Percentiles rank a stretch among this genome's conserved stretches.
Conservation (phyloP, 2,329 filamentous ascomycete genomes). For the Pseudocercospora pini-densiflorae region DNA sequence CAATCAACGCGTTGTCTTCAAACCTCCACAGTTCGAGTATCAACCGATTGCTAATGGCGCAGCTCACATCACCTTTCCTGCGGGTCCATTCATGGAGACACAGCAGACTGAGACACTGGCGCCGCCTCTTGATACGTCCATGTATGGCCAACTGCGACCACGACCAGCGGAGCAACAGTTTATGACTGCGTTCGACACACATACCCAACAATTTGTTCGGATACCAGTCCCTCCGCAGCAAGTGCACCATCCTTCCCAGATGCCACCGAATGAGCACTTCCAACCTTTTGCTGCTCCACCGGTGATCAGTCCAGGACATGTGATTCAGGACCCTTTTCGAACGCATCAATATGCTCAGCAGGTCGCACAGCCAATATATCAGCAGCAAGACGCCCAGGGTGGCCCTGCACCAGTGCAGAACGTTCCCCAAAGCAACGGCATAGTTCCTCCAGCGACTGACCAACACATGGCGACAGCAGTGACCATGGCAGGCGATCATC, state of each 20-base stretch:
- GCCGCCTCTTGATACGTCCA: constrained; percentile 12
- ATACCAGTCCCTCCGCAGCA: constrained; percentile 20
- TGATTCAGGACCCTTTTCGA: constrained; percentile 13
- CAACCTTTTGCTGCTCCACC: neutral
- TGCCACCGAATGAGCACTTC: constrained; percentile 12
- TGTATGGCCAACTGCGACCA: constrained; percentile 22
- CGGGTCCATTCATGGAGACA: constrained; percentile 24
- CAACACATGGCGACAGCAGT: neutral
- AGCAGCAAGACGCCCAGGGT: neutral
- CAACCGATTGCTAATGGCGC: constrained; percentile 51
- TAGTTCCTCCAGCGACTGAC: neutral
- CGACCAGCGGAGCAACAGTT: constrained; percentile 19
- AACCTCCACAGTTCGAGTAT: constrained; percentile 68
- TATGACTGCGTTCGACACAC: constrained; percentile 17
- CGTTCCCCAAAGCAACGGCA: neutral
- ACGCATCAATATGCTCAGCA: constrained; percentile 7
- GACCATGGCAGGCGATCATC: neutral
- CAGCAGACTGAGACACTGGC: neutral
- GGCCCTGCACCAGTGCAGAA: neutral
- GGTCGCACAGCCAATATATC: neutral
- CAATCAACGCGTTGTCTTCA: constrained; percentile 80
- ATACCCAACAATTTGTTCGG: constrained; percentile 21
- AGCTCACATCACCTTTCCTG: constrained; percentile 44
- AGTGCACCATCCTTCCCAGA: constrained; percentile 1
- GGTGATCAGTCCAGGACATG: constrained; percentile 16